Evolutionary conservation across 345 rosid genomes (phyloP).

Genomic region (Gossypium turneri): DNA sequence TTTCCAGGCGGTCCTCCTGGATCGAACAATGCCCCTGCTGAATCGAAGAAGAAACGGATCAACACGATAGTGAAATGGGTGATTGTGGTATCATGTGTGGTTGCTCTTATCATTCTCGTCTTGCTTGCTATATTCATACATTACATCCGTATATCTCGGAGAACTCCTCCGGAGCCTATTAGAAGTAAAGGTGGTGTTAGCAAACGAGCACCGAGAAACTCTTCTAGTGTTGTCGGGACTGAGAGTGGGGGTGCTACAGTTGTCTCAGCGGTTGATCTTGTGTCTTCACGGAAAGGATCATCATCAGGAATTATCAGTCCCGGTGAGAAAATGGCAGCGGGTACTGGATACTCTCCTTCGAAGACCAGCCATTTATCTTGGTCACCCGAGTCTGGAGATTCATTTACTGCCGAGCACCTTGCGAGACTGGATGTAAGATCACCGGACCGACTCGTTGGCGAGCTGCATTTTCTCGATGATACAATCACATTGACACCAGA

Average conservation of each 20-base stretch:
- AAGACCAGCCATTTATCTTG: constrained; percentile 74
- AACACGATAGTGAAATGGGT: constrained; percentile 57
- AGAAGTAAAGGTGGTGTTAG: constrained; percentile 44
- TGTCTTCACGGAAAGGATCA: constrained; percentile 71
- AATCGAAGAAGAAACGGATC: constrained; percentile 49
- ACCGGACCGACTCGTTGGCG: constrained; percentile 86
- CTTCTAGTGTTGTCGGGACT: constrained; percentile 43
- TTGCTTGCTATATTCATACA: constrained; percentile 68
- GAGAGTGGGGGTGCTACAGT: constrained; percentile 59
- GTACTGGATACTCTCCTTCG: constrained; percentile 82
- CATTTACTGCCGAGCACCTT: constrained; percentile 70
- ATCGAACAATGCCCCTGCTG: constrained; percentile 33
- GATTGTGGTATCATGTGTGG: constrained; percentile 65
- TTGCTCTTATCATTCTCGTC: constrained; percentile 62
- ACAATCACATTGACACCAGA: constrained; percentile 82
- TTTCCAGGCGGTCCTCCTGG: constrained; percentile 54
- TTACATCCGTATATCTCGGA: constrained; percentile 56
- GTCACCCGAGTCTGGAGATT: constrained; percentile 96
- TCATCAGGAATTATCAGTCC: constrained; percentile 79
- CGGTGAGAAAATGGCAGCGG: constrained; percentile 60
- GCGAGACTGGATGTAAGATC: constrained; percentile 85
- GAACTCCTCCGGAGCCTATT: constrained; percentile 41
- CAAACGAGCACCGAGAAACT: constrained; percentile 42
- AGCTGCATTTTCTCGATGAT: constrained; percentile 89
- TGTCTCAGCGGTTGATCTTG: constrained; percentile 86